Percentiles rank a stretch among this genome's conserved stretches.
Evolutionary conservation across 352 stramenopile genomes (phyloP).

Genomic region (Phytophthora gonapodyides): DNA sequence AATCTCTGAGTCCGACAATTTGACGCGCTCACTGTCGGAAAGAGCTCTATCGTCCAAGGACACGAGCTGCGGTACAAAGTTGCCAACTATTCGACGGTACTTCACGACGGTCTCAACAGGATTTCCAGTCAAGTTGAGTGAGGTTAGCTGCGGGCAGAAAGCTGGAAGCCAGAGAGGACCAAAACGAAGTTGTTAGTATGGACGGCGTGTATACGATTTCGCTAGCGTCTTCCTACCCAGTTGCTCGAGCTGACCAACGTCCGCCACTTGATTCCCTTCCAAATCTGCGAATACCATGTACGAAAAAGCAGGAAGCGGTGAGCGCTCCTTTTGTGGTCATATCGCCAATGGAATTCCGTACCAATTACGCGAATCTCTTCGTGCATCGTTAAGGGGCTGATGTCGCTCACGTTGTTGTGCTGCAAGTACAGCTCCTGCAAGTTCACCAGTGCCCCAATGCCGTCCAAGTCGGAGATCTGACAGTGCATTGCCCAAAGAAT

Average conservation of each 20-base stretch:
- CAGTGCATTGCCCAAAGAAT: slow-evolving; percentile 71
- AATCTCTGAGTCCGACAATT: slow-evolving; percentile 57
- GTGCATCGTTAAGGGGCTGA: slow-evolving; percentile 86
- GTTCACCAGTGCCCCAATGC: slow-evolving; percentile 79
- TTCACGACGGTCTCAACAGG: slow-evolving; percentile 55
- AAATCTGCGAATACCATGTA: slow-evolving; percentile 45
- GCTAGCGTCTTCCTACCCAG: slow-evolving; percentile 45
- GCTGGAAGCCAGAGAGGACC: slow-evolving; percentile 27
- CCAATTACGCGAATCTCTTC: slow-evolving; percentile 80
- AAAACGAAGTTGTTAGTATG: background rate
- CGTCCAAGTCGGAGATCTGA: slow-evolving; percentile 80
- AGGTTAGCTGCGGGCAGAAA: slow-evolving; percentile 68
- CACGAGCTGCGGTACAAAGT: slow-evolving; percentile 74
- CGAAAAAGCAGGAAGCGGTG: background rate
- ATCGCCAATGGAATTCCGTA: slow-evolving; percentile 15
- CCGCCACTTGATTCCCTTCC: slow-evolving; percentile 66
- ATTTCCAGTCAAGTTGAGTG: slow-evolving; percentile 69
- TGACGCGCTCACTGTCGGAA: slow-evolving; percentile 38
- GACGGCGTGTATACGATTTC: background rate
- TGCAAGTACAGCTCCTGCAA: slow-evolving; percentile 80
- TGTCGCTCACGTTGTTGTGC: slow-evolving; percentile 79
- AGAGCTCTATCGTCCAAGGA: slow-evolving; percentile 58
- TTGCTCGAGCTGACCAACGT: slow-evolving; percentile 81
- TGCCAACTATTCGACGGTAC: slow-evolving; percentile 72
- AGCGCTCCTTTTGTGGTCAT: background rate